Base-by-base conservation (phyloP, 352 stramenopile genomes). In the Blastocystis sp. region DNA sequence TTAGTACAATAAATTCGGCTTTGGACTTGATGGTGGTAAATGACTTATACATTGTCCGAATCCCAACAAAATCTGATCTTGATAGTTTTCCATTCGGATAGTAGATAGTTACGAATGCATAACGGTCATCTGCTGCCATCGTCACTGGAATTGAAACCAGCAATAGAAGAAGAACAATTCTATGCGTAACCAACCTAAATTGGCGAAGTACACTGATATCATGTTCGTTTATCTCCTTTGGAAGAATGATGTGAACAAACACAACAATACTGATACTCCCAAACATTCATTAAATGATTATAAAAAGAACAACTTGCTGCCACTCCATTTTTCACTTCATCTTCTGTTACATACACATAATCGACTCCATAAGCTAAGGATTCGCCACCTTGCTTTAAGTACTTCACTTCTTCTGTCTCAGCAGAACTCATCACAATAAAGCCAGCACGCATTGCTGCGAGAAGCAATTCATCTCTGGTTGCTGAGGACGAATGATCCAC, bases 251-350 rank as follows among this genome's bases (percentile, higher is more conserved):
- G 43, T 59, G 24, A 57, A 87, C 65, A 87, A 87, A 78, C 65
- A 87, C 42, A 32, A 16, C 42, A 78, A 56, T 52, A 77, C 19
- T 37, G 21, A 39, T 75, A 78, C 19, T 75, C 46, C 77, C 77
- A 87, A 19, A 87, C 77, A 56, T 87, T 57, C 65, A 87, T 78
- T 46, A 87, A 16, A 42, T 87, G 77, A 39, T 78, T 87, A 54
- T 87, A 87, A 46, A 87, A 87, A 54, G 35, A 61, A 42, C 77
- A 78, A 51, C 77, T 87, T 32, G 51, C 77, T 51, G 54, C 65
- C 14, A 77, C 35, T 5, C 59, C 77, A 37, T 78, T 58, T 32
- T 57, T 35, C 43, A 27, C 24, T 0, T 77, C 49, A 32, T 46
- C 12, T 32, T 63, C 51, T 14, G 11, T 83, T 32, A 67, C 32